Evolutionary conservation across 23 red algal genomes (phyloP).

Genomic region (Gracilaria domingensis): DNA sequence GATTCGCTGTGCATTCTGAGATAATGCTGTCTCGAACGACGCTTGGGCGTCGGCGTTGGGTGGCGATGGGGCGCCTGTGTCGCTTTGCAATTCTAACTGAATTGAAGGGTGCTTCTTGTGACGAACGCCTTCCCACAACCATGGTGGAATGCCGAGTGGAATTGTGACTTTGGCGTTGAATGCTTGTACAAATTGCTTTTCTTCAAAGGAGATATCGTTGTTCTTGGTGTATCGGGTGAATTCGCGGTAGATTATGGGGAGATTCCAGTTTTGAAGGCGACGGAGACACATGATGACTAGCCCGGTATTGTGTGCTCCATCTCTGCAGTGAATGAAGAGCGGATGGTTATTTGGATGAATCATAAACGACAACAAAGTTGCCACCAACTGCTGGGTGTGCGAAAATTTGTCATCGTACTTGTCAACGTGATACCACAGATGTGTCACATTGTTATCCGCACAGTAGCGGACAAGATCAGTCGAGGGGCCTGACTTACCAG

Average conservation of each 20-base stretch:
- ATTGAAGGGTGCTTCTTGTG: slow-evolving; percentile 79
- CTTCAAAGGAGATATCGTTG: slow-evolving; percentile 80
- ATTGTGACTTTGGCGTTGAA: slow-evolving; percentile 85
- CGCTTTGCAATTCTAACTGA: slow-evolving; percentile 38
- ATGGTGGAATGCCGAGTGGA: slow-evolving; percentile 61
- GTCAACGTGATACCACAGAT: slow-evolving; percentile 68
- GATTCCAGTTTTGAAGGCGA: slow-evolving; percentile 94
- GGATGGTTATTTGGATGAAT: slow-evolving; percentile 67
- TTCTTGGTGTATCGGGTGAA: slow-evolving; percentile 93
- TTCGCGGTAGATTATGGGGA: slow-evolving; percentile 87
- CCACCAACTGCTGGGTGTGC: slow-evolving; percentile 62
- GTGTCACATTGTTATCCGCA: slow-evolving; percentile 55
- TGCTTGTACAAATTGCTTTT: slow-evolving; percentile 94
- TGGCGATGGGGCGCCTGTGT: not conserved
- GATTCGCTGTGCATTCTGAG: not conserved
- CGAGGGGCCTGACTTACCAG: slow-evolving; percentile 59
- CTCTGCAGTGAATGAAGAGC: slow-evolving; percentile 92
- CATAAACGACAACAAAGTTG: slow-evolving; percentile 66
- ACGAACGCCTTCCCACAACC: slow-evolving; percentile 87
- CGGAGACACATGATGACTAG: slow-evolving; percentile 93
- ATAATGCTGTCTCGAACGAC: not conserved
- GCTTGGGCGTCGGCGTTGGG: not conserved
- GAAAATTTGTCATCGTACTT: slow-evolving; percentile 94
- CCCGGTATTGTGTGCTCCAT: slow-evolving; percentile 98
- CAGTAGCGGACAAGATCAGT: slow-evolving; percentile 88